Evolutionary conservation across 2,329 filamentous ascomycete genomes (phyloP).

Genomic region (Phaeomoniella chlamydospora): DNA sequence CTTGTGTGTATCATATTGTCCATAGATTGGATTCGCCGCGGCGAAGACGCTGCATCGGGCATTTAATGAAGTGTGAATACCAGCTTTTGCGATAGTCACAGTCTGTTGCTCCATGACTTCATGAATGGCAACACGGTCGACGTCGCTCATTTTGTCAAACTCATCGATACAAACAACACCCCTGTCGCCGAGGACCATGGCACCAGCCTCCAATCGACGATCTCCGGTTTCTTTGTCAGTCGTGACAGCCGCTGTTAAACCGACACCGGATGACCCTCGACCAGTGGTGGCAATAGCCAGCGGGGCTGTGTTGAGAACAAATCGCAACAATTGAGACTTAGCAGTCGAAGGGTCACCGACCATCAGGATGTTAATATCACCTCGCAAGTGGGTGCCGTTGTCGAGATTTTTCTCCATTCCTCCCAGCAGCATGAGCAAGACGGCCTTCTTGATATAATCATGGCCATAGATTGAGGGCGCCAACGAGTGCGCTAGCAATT

Average conservation of each 20-base stretch:
- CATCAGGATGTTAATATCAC: slow-evolving; percentile 99
- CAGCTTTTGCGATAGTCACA: slow-evolving; percentile 95
- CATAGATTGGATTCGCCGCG: slow-evolving; percentile 93
- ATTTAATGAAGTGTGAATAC: slow-evolving; percentile 94
- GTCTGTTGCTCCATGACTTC: slow-evolving; percentile 99
- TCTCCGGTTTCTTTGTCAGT: slow-evolving; percentile 96
- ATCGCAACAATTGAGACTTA: slow-evolving; percentile 93
- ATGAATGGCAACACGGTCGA: slow-evolving; percentile 95
- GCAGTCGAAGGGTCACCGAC: slow-evolving; percentile 96
- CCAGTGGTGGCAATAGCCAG: slow-evolving; percentile 94
- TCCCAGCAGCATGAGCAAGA: slow-evolving; percentile 84
- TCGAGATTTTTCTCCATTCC: slow-evolving; percentile 98
- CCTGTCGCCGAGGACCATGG: slow-evolving; percentile 94
- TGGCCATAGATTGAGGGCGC: slow-evolving; percentile 96
- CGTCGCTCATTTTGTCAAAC: slow-evolving; percentile 99
- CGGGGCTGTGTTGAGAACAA: slow-evolving; percentile 92
- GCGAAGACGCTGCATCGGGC: slow-evolving; percentile 93
- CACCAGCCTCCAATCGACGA: slow-evolving; percentile 84
- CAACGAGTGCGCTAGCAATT: slow-evolving; percentile 82
- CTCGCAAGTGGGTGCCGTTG: slow-evolving; percentile 92
- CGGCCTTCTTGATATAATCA: slow-evolving; percentile 95
- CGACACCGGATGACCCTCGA: slow-evolving; percentile 89
- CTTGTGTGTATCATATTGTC: slow-evolving; percentile 96
- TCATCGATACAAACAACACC: slow-evolving; percentile 98
- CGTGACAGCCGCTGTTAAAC: slow-evolving; percentile 92